Base-by-base conservation (phyloP, 257 asterid species). In the Plantago elongata region DNA sequence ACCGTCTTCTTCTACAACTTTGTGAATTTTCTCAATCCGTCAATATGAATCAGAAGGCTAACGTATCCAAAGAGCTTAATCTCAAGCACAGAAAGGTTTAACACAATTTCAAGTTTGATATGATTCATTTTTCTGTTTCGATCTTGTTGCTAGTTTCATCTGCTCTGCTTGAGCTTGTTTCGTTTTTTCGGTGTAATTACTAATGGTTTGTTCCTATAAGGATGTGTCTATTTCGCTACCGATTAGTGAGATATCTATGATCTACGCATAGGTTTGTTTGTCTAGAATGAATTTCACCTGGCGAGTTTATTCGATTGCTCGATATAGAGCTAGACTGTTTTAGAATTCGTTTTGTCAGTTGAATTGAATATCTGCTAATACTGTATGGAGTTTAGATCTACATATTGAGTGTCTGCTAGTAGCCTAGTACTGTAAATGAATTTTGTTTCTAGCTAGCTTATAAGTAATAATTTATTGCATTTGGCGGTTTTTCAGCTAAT, bases 21-120 rank as follows among this genome's bases (percentile, higher is more conserved):
- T 50, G 9, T 0, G 29, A 8, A 14, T 14, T 5, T 49, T 4
- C 57, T 18, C 57, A 52, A 6, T 6, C 30, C 8, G 16, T 16
- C 18, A 17, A 16, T 80, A 93, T 93, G 99, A 93, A 93, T 48
- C 87, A 79, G 88, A 93, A 93, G 76, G 97, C 99, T 54, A 78
- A 67, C 78, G 99, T 93, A 49, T 80, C 97, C 74, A 93, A 89
- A 68, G 99, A 93, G 89, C 97, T 93, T 60, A 93, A 89, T 72
- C 94, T 91, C 67, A 85, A 70, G 79, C 99, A 93, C 65, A 73
- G 97, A 58, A 93, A 93, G 99, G 99, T 93, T 11, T 37, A 42
- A 1, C 47, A 13, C 45, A 34, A 29, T 30, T 55, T 74, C n/a
- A 17, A 22, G 9, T 49, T 62, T 67, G 55, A 52, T 22, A 7